phyloP scores from a whole-genome alignment of 805 yeast genomes.

The Wickerhamiella sorbophila region DNA sequence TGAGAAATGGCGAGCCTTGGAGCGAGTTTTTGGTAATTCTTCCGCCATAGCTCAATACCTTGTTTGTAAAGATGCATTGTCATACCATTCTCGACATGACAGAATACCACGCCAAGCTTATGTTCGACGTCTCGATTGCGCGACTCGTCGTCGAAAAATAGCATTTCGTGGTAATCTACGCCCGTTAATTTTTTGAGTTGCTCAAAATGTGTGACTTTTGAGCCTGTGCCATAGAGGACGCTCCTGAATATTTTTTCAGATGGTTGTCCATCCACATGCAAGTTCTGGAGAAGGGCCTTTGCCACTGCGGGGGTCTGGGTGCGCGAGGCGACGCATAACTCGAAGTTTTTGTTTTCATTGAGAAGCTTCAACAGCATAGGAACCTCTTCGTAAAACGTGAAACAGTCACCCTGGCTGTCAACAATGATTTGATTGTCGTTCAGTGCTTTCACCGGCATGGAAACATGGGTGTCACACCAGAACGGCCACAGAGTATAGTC shows the following conservation, averaged over 20 bases:
- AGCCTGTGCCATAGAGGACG: constrained; percentile 30
- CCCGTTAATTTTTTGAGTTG: constrained; percentile 35
- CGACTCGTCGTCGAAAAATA: constrained; percentile 67
- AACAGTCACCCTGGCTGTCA: constrained; percentile 41
- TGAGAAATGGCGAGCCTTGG: not conserved
- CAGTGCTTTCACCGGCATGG: constrained; percentile 36
- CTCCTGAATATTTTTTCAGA: constrained; percentile 37
- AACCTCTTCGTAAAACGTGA: constrained; percentile 55
- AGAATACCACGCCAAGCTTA: constrained; percentile 52
- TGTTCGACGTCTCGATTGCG: constrained; percentile 63
- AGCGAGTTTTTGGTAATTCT: not conserved
- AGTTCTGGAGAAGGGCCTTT: constrained; percentile 38
- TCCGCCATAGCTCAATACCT: constrained; percentile 16
- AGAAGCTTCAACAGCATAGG: constrained; percentile 45
- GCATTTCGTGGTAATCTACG: constrained; percentile 35
- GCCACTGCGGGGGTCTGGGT: constrained; percentile 75
- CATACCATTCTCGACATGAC: constrained; percentile 41
- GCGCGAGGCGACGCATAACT: constrained; percentile 59
- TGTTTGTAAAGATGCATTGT: constrained; percentile 8
- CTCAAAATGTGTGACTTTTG: constrained; percentile 39
- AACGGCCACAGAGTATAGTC: constrained; percentile 71
- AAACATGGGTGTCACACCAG: constrained; percentile 69
- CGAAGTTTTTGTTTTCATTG: constrained; percentile 31
- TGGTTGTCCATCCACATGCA: constrained; percentile 41
- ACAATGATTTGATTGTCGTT: constrained; percentile 27